Evolutionary conservation across 192 early-diverging fungal genomes (phyloP), one percentile per base, ranked within the genome.

Genomic region (Entomortierella chlamydospora): DNA sequence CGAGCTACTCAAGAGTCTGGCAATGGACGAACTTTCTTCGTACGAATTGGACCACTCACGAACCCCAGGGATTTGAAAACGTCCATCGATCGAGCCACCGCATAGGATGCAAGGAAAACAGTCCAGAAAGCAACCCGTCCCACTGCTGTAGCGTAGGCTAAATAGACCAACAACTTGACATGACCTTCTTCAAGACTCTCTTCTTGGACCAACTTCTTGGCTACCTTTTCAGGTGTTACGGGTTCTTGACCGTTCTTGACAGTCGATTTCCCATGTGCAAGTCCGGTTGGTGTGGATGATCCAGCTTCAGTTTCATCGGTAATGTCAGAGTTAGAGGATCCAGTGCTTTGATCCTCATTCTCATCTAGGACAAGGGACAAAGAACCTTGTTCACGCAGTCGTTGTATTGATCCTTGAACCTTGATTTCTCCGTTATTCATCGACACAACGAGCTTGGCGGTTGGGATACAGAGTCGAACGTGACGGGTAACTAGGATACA

Each of bases 401-500:
- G 68, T 4, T 61, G 54, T 25, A 71, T 62, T 15, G 64, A 51
- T 59, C 73, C 85, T 49, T 64, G 57, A 23, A 72, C 33, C 1
- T 43, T 61, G 25, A 90, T 81, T 0, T 77, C 77, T 23, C 90
- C 91, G 28, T 85, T 77, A 7, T 83, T 68, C 54, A 93, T 64
- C 11, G 84, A 70, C 0, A 88, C 86, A 12, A 93, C 68, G 28
- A 84, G 69, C n/a, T 69, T 71, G 41, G 81, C 83, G 22, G 85
- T 89, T 3, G 81, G 67, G 43, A 91, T 74, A 49, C 90, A 91
- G n/a, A 88, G 70, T 2, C 85, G 60, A 20, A 92, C 87, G 50
- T 93, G 90, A 70, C 96, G 96, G 1, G 95, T 95, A 30, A 97
- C 95, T 13, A 98, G 84, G 15, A 98, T 74, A 18, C 91, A 76